phyloP scores from a whole-genome alignment of 2,329 filamentous ascomycete genomes.

The Lecanicillium sp. region DNA sequence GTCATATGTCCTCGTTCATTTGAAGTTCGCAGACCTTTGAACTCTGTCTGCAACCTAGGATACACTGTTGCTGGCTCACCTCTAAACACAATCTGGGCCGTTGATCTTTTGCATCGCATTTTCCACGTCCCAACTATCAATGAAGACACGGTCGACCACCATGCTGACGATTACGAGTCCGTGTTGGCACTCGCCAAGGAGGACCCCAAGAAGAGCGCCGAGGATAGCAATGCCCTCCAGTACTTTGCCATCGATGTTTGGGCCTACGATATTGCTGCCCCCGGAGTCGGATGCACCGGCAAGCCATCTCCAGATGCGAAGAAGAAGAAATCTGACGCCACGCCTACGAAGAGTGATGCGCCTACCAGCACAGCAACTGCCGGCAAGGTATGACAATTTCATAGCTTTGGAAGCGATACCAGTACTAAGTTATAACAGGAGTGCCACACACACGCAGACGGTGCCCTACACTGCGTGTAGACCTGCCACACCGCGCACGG shows the following conservation, averaged over 20 bases:
- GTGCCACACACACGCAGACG: conserved; percentile 31
- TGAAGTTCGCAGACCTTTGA: conserved; percentile 45
- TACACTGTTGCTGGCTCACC: conserved; percentile 51
- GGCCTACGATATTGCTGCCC: conserved; percentile 56
- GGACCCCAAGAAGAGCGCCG: conserved; percentile 37
- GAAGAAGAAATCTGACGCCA: conserved; percentile 22
- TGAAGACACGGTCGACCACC: conserved; percentile 55
- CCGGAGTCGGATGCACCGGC: conserved; percentile 55
- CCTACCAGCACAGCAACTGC: no score
- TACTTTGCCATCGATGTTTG: conserved; percentile 64
- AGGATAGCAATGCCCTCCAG: conserved; percentile 56
- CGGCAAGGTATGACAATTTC: no score
- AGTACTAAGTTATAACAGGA: conserved; percentile 41
- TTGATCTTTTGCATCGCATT: conserved; percentile 59
- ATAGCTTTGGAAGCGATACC: no score
- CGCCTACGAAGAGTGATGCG: conserved; percentile 45
- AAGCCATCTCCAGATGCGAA: conserved; percentile 15
- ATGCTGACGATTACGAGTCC: conserved; percentile 48
- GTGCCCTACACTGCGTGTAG: conserved; percentile 22
- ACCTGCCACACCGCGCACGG: no score
- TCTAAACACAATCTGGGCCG: conserved; percentile 57
- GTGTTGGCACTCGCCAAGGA: conserved; percentile 43
- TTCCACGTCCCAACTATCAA: conserved; percentile 55
- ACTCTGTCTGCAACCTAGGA: conserved; percentile 52
- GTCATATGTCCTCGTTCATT: conserved; percentile 63